phyloP scores from a whole-genome alignment of 345 rosid genomes.

The Aegle marmelos region DNA sequence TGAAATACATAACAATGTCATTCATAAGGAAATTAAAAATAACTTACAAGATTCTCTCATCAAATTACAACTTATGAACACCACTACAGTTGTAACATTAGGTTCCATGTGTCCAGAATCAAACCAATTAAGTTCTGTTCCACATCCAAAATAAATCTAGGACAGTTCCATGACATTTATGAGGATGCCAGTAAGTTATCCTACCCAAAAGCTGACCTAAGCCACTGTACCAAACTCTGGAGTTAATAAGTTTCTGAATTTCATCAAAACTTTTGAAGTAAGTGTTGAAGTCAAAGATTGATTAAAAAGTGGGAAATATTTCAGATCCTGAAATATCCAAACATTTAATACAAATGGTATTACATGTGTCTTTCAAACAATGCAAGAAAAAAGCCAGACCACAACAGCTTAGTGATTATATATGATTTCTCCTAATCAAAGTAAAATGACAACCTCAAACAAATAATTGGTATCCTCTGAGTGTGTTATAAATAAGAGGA shows the following conservation, averaged over 20 bases:
- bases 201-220: neutral
- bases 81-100: neutral
- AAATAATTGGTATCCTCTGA: neutral
- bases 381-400: neutral
- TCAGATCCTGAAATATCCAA: neutral
- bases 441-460: neutral
- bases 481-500: too few relatives aligned
- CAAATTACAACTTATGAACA: constrained; percentile 1
- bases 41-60: constrained; percentile 2
- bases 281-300: neutral
- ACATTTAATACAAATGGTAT: neutral
- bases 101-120: neutral
- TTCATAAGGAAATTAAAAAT: neutral
- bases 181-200: neutral
- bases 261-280: neutral
- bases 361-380: neutral
- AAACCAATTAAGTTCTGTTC: neutral
- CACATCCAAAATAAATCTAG: neutral
- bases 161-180: neutral
- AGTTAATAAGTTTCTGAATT: neutral
- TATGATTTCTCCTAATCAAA: neutral
- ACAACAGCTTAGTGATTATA: neutral
- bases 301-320: neutral
- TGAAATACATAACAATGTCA: neutral
- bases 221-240: neutral